phyloP scores from a whole-genome alignment of 305 asterid species.

The Fraxinus greggii region DNA sequence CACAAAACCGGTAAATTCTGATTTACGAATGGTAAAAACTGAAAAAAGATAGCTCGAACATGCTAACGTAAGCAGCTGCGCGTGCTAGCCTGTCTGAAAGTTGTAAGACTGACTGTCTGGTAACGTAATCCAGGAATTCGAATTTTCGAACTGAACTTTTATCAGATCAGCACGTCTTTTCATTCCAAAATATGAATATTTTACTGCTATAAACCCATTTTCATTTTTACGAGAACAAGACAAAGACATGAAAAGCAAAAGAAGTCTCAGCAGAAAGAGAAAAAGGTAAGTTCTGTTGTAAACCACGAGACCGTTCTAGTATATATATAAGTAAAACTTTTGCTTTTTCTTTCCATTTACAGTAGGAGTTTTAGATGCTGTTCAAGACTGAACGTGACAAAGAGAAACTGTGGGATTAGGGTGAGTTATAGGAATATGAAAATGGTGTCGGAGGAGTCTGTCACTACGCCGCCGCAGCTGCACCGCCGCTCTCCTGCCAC shows the following conservation, averaged over 20 bases:
- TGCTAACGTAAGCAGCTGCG: background rate
- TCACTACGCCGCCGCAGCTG: constrained; percentile 4
- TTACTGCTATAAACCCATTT: background rate
- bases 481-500: constrained; percentile 21
- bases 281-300: constrained; percentile 38
- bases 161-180: background rate
- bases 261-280: constrained; percentile 26
- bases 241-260: constrained; percentile 24
- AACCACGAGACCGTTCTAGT: constrained; percentile 5
- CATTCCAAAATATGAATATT: background rate
- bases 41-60: background rate
- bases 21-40: background rate
- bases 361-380: background rate
- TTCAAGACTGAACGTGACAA: background rate
- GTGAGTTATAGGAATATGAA: background rate
- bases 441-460: constrained; percentile 45
- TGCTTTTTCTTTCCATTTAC: constrained; percentile 16
- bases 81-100: background rate
- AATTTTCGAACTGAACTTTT: background rate
- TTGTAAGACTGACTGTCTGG: background rate
- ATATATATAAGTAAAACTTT: background rate
- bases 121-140: constrained; percentile 1
- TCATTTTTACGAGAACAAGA: background rate
- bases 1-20: background rate
- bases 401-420: background rate